Evolutionary conservation across 2,329 filamentous ascomycete species (phyloP).

Genomic region (Neocatenulostroma microsporum): DNA sequence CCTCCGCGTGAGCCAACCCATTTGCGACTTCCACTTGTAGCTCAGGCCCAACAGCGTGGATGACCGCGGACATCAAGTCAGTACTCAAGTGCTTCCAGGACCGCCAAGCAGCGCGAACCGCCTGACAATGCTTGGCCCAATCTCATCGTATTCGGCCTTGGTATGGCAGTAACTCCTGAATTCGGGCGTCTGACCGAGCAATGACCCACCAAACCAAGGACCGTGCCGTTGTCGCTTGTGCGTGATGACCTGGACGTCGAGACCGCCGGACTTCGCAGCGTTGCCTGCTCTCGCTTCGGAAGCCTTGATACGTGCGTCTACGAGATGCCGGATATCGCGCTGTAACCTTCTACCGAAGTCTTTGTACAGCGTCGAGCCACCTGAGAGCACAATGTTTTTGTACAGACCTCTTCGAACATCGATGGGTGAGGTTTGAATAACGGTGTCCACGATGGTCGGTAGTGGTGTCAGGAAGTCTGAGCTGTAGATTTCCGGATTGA

Average conservation of each 20-base stretch:
- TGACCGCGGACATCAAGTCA: no score
- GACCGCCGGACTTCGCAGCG: conserved; percentile 82
- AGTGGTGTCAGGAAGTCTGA: conserved; percentile 96
- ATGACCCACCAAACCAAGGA: conserved; percentile 95
- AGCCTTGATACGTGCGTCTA: conserved; percentile 84
- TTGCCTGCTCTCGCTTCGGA: conserved; percentile 80
- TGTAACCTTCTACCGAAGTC: conserved; percentile 95
- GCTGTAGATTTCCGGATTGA: conserved; percentile 99
- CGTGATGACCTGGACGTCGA: conserved; percentile 94
- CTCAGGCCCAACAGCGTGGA: no score
- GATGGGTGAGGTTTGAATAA: conserved; percentile 96
- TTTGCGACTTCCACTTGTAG: no score
- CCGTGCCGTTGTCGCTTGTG: conserved; percentile 97
- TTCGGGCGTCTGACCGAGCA: conserved; percentile 94
- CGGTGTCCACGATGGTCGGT: conserved; percentile 86
- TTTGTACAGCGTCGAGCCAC: conserved; percentile 95
- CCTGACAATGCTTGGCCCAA: conserved; percentile 89
- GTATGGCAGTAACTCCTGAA: conserved; percentile 98
- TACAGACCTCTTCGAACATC: conserved; percentile 94
- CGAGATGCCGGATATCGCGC: conserved; percentile 91
- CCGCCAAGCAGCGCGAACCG: conserved; percentile 90
- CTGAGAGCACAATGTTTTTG: conserved; percentile 98
- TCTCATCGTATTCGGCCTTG: conserved; percentile 74
- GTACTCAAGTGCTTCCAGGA: conserved; percentile 70
- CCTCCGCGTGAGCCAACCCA: no score